Conservation (phyloP, 2,329 filamentous ascomycete genomes). For the Diaporthe sp. region DNA sequence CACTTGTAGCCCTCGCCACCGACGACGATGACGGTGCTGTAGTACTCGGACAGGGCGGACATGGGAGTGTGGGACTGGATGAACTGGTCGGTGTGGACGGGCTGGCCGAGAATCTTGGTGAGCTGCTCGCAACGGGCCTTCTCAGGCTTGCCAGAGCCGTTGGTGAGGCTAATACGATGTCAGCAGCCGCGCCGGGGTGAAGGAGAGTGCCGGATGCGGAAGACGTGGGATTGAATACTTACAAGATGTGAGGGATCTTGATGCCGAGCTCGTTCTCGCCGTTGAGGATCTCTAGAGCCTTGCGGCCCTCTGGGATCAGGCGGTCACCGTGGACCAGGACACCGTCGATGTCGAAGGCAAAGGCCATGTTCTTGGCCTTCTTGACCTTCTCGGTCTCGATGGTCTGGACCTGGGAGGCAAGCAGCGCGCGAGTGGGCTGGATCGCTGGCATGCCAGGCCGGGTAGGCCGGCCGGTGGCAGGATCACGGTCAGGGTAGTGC, state of each 20-base stretch:
- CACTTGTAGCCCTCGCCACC: slow-evolving; percentile 81
- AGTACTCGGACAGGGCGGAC: slow-evolving; percentile 81
- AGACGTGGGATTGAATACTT: background rate
- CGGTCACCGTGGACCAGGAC: slow-evolving; percentile 80
- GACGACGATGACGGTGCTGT: slow-evolving; percentile 79
- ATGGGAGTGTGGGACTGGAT: slow-evolving; percentile 83
- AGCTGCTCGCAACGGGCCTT: slow-evolving; percentile 73
- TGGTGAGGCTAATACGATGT: slow-evolving; percentile 62
- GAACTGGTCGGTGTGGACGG: slow-evolving; percentile 78
- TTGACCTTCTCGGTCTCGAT: slow-evolving; percentile 73
- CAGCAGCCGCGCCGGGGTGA: background rate
- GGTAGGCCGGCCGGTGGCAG: slow-evolving; percentile 54
- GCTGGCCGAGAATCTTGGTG: slow-evolving; percentile 71
- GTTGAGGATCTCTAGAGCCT: slow-evolving; percentile 76
- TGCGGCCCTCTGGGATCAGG: slow-evolving; percentile 74
- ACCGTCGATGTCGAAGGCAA: slow-evolving; percentile 84
- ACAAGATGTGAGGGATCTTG: slow-evolving; percentile 79
- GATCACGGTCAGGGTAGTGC: slow-evolving; percentile 50
- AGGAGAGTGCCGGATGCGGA: background rate
- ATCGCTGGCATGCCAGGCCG: slow-evolving; percentile 68
- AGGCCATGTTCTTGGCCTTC: slow-evolving; percentile 82
- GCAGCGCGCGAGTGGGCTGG: slow-evolving; percentile 72
- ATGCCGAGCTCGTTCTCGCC: slow-evolving; percentile 82
- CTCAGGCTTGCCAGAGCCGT: slow-evolving; percentile 79
- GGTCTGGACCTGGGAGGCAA: slow-evolving; percentile 77